Evolutionary conservation across 805 yeast species (phyloP), one percentile per base, ranked within the genome.

Genomic region (Clavispora santaluciae): DNA sequence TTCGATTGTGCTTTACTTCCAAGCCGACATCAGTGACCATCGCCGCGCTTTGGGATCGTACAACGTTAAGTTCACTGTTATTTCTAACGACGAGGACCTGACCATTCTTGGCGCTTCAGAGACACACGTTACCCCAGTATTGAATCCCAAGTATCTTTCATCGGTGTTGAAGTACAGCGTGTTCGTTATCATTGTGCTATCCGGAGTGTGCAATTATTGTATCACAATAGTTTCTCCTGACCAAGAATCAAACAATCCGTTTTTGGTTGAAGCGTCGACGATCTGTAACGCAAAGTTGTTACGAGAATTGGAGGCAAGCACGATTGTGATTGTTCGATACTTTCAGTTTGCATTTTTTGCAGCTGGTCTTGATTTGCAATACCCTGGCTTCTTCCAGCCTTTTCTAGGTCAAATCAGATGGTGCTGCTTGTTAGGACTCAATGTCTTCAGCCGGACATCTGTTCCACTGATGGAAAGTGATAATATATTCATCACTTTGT

Each of bases 331-430:
- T 33, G 47, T 81, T 2, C 57, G 67, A 15, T 81, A 79, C 56
- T 53, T 79, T 24, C 88, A 83, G 53, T 81, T 74, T 60, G 73
- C 79, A 1, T 69, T 78, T 33, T 76, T 80, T 53, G 66, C 75
- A 49, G 76, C 75, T 5, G 82, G 77, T 4, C 60, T 83, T 22
- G 70, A 71, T 46, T 54, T 82, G 15, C 60, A 66, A 20, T 82
- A 76, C 49, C 88, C 89, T 0, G 86, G 83, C 0, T 79, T 75
- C 51, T 76, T 71, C 43, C 83, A 73, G 45, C 83, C 83, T 0
- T 55, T 76, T 11, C 56, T 79, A 35, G 64, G 78, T 3, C 60
- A 69, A 12, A 51, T 76, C 15, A 58, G 76, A 13, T 81, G 87
- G 87, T 62, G 74, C 31, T 75, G 79, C 1, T 58, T 82, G n/a